Evolutionary conservation across 257 asterid genomes (phyloP).

Genomic region (Thymus quinquecostatus): DNA sequence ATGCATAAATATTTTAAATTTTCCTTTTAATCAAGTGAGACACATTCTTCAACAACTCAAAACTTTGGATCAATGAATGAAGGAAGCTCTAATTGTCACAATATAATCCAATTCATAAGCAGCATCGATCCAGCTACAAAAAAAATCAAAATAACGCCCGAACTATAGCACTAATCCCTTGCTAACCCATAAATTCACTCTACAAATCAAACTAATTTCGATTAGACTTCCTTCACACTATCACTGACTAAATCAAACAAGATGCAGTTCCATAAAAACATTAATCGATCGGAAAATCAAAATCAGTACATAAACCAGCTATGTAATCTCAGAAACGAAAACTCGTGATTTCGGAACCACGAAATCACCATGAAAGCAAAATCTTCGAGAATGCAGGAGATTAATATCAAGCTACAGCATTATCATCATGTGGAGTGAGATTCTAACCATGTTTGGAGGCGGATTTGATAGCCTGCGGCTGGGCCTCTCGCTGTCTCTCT

Average conservation of each 20-base stretch:
- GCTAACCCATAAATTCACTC: not conserved
- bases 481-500: constrained; percentile 14
- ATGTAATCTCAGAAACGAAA: too few relatives aligned
- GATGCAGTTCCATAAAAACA: not conserved
- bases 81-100: not conserved
- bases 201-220: not conserved
- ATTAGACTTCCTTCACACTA: not conserved
- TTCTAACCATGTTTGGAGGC: constrained; percentile 34
- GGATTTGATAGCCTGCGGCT: constrained; percentile 18
- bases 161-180: not conserved
- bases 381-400: not conserved
- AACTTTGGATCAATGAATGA: not conserved
- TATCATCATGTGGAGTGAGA: not conserved
- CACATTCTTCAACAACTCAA: too few relatives aligned
- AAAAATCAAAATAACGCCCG: not conserved
- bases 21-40: too few relatives aligned
- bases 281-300: not conserved
- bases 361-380: not conserved
- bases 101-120: not conserved
- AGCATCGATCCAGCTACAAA: not conserved
- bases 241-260: not conserved
- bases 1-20: too few relatives aligned
- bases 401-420: not conserved
- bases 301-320: not conserved
- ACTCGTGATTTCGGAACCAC: not conserved